Base-by-base conservation (phyloP, 2,329 filamentous ascomycete genomes). In the Scedosporium aurantiacum region DNA sequence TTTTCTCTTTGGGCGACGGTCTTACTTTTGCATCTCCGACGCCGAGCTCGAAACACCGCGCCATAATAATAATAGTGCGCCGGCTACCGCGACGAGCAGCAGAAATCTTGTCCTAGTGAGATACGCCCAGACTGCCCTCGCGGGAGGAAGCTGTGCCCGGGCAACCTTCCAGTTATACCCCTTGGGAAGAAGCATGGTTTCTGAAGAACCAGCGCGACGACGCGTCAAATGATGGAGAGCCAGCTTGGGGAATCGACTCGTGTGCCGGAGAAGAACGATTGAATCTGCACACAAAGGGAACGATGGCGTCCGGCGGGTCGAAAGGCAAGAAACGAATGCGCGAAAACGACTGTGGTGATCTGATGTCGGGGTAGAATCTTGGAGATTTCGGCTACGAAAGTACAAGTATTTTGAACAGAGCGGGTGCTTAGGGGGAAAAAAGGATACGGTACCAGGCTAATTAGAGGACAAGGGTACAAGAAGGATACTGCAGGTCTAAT, bases 161-260 rank as follows among this genome's bases (percentile, higher is more conserved):
- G 92, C 88, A 66, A 90, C 88, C 80, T 96, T 97, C 92, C 93
- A 97, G 74, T 86, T 91, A 70, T 93, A 82, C 72, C 90, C 90
- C 76, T 96, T 96, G 66, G 90, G 89, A 68, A 95, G 85, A 78
- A 97, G 85, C 92, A 97, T 97, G 65, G 67, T 79, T 70, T 23
- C 28, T 21, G 43, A 72, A 70, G 69, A 71, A 71, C 58, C 58
- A 32, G 41, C 58, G 57, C 58, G 58, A 45, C 58, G 58, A 45
- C 58, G 58, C 58, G 58, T 52, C 27, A 14, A 6, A 28, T 14
- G 12, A 10, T 21, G 23, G 23, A 23, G 50, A 25, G 43, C 16
- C 18, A 37, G 18, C 28, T 60, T 25, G 43, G 47, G 16, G n/a
- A 37, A 43, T 37, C 16, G 58, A 21, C 23, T 60, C 18, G 25